These are phyloP conservation scores for Martiniozyma abietophila DNA, from an alignment of 805 yeast genomes.

Conservation along the genomic window DNA sequence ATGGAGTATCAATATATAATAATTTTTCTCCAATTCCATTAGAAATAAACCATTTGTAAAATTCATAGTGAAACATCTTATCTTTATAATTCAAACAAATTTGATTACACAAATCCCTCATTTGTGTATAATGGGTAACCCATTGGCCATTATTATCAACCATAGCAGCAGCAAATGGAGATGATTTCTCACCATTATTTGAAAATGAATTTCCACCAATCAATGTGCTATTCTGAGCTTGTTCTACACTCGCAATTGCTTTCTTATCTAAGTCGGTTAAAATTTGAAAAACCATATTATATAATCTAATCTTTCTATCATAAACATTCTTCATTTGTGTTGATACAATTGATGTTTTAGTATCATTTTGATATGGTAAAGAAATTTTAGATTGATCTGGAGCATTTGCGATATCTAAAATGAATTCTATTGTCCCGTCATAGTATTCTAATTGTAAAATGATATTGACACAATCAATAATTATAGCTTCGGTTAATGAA, in stretches of 20 bases:
- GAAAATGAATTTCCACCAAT: constrained; percentile 9
- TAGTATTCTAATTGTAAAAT: constrained; percentile 71
- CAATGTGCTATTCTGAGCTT: constrained; percentile 15
- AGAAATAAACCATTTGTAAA: constrained; percentile 84
- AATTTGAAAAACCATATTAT: constrained; percentile 66
- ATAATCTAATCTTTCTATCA: constrained; percentile 48
- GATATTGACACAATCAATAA: constrained; percentile 70
- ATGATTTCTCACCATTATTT: constrained; percentile 1
- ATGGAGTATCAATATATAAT: constrained; percentile 74
- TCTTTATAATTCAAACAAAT: constrained; percentile 69
- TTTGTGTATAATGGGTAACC: constrained; percentile 42
- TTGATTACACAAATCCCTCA: constrained; percentile 65
- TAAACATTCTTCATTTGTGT: constrained; percentile 33
- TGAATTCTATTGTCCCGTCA: constrained; percentile 79
- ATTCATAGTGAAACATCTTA: constrained; percentile 80
- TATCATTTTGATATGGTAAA: constrained; percentile 41
- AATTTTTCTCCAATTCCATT: constrained; percentile 72
- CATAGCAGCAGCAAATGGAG: constrained; percentile 13
- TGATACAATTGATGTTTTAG: constrained; percentile 12
- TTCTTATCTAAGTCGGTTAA: constrained; percentile 62
- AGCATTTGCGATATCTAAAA: constrained; percentile 65
- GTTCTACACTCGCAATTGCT: constrained; percentile 36
- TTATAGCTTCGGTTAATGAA: constrained; percentile 65
- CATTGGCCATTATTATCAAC: constrained; percentile 26
- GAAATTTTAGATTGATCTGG: constrained; percentile 55